Conservation (phyloP, 1,284 basidiomycete genomes). For the Puccinia coronata region DNA sequence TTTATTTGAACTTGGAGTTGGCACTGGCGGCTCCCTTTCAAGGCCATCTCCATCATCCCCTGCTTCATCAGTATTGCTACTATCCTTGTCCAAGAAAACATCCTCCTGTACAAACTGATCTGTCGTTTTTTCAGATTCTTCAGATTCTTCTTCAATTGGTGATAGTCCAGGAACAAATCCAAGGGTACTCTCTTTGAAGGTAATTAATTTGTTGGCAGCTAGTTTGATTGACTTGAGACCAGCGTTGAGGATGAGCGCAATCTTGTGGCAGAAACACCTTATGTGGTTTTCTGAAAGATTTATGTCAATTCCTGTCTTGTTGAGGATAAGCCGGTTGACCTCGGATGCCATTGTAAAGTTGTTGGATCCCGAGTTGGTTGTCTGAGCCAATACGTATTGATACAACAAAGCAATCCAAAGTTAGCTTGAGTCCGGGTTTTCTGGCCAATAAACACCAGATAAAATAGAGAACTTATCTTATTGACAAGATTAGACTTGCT, state of each 20-base stretch:
- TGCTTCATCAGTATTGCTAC: too few species aligned
- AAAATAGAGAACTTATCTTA: slow-evolving; percentile 24
- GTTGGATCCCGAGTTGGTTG: slow-evolving; percentile 10
- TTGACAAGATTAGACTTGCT: slow-evolving; percentile 1
- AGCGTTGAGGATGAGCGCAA: slow-evolving; percentile 9
- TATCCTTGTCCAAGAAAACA: not conserved
- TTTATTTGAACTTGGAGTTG: not conserved
- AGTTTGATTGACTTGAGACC: not conserved
- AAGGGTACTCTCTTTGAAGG: not conserved
- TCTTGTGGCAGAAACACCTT: slow-evolving; percentile 12
- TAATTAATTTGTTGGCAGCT: not conserved
- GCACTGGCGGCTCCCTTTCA: too few species aligned
- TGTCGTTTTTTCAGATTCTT: not conserved
- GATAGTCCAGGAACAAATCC: not conserved
- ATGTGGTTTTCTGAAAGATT: not conserved
- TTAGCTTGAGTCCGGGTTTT: too few species aligned
- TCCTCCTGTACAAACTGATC: not conserved
- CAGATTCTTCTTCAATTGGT: slow-evolving; percentile 3
- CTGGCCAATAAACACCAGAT: not conserved
- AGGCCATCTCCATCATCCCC: too few species aligned
- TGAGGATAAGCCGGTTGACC: not conserved
- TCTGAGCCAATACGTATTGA: slow-evolving; percentile 1
- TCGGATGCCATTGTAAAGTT: slow-evolving; percentile 25
- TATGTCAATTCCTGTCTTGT: not conserved
- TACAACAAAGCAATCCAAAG: not conserved